A percentile compares a stretch with the other conserved stretches of the same genome.
Evolutionary conservation across 2,329 filamentous ascomycete species (phyloP).

Genomic region (Botrytis galanthina): DNA sequence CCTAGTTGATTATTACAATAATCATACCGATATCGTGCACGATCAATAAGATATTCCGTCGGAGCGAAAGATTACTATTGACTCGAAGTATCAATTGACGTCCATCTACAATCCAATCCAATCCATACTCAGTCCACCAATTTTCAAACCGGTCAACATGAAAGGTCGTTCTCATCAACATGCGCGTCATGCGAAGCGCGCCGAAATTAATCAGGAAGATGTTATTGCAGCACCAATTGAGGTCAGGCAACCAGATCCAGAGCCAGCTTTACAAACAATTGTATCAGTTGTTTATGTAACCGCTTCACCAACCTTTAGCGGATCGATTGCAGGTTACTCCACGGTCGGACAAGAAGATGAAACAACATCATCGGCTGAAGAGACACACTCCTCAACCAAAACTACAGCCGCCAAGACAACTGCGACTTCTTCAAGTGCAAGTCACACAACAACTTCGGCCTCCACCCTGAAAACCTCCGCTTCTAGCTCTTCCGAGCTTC

Average conservation of each 20-base stretch:
- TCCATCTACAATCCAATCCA: background rate
- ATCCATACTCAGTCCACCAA: conserved; percentile 14
- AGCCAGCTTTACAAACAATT: conserved; percentile 35
- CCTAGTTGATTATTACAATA: background rate
- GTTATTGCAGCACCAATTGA: conserved; percentile 23
- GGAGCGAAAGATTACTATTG: background rate
- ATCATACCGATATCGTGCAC: background rate
- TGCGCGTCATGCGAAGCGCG: conserved; percentile 28
- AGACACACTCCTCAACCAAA: background rate
- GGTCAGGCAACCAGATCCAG: conserved; percentile 15
- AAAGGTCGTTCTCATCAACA: conserved; percentile 32
- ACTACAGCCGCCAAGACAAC: conserved; percentile 3
- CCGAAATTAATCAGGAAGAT: conserved; percentile 24
- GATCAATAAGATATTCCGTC: background rate
- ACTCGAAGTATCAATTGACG: conserved; percentile 1
- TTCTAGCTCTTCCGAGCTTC: conserved; percentile 19
- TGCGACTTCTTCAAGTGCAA: background rate
- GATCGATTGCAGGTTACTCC: conserved; percentile 48
- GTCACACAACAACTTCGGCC: conserved; percentile 12
- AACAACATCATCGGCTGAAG: conserved; percentile 19
- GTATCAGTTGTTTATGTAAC: conserved; percentile 52
- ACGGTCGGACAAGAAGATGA: conserved; percentile 37
- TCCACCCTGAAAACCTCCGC: conserved; percentile 13
- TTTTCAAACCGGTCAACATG: conserved; percentile 23
- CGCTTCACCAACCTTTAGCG: conserved; percentile 50